Evolutionary conservation across 768 basidiomycete genomes (phyloP), one percentile per base, ranked within the genome.

Genomic region (Pleurotus ostreatus): DNA sequence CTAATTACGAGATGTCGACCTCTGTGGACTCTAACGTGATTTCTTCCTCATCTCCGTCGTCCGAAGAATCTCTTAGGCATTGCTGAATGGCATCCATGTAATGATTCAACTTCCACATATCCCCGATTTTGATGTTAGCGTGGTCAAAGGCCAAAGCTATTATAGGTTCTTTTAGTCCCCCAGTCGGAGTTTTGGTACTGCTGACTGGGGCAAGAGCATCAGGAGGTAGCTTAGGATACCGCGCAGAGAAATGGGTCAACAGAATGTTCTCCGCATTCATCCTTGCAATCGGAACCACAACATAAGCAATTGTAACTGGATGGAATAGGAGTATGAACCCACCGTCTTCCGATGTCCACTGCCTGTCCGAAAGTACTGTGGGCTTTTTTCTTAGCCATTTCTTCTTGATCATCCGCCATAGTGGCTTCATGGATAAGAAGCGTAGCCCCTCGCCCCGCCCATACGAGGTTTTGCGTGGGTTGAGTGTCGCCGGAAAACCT

Each of bases 231-330:
- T 90, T 93, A 15, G 95, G 93, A 69, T 96, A 95, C 25, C 94
- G 86, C 40, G 91, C 91, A 8, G 94, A 97, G 72, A 98, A 98
- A 68, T 98, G 95, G 0, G 94, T 98, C 18, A 98, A 80, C n/a
- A 98, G 81, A 41, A 92, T 78, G 60, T 92, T 85, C 53, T 84
- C 73, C 1, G 94, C 94, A 8, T 81, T 77, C 94, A 96, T 96
- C 58, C 93, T 95, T 49, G 11, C 7, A 13, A 18, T 37, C 26
- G 56, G 5, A 41, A 22, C 18, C 22, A 56, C 39, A 30, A 30
- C 15, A 43, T 3, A 51, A 15, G 56, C 23, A 20, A 54, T 23
- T 57, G 46, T 40, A 57, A 5, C 2, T 25, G 39, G 15, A 49
- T 49, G 4, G 15, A 56, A 65, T 41, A n/a, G 64, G 53, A 18